Evolutionary conservation across 495 filamentous ascomycete species (phyloP).

Genomic region (Opeltia flavorubescens): DNA sequence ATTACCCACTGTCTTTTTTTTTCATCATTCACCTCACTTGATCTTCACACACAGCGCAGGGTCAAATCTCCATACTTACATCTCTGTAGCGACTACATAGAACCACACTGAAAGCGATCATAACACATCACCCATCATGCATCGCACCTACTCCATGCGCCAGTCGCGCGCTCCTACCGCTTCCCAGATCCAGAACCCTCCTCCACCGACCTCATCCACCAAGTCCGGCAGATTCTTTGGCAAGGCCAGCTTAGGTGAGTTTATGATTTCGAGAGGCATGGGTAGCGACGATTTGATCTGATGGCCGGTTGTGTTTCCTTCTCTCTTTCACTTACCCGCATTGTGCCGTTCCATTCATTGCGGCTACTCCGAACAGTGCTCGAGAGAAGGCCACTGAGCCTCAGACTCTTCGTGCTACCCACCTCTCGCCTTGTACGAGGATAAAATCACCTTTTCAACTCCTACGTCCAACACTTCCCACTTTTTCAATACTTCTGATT

Average conservation of each 20-base stretch:
- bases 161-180: conserved; percentile 86
- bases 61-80: no score
- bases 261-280: conserved; percentile 1
- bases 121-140: conserved; percentile 43
- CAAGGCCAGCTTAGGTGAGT: conserved; percentile 67
- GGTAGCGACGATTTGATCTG: not conserved
- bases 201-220: conserved; percentile 78
- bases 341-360: conserved; percentile 1
- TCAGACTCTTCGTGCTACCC: not conserved
- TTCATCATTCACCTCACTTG: not conserved
- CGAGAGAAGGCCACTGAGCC: not conserved
- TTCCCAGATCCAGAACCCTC: conserved; percentile 81
- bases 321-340: not conserved
- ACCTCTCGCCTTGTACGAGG: not conserved
- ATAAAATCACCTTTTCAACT: not conserved
- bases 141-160: conserved; percentile 98
- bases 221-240: conserved; percentile 85
- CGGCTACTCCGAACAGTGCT: not conserved
- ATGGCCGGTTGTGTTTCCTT: not conserved
- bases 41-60: not conserved
- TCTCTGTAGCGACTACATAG: no score
- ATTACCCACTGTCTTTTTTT: not conserved
- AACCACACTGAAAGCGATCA: not conserved
- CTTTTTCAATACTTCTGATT: not conserved
- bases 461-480: not conserved